Evolutionary conservation across 2,329 filamentous ascomycete genomes (phyloP), one percentile per base, ranked within the genome.

Genomic region (Pseudogymnoascus sp.): DNA sequence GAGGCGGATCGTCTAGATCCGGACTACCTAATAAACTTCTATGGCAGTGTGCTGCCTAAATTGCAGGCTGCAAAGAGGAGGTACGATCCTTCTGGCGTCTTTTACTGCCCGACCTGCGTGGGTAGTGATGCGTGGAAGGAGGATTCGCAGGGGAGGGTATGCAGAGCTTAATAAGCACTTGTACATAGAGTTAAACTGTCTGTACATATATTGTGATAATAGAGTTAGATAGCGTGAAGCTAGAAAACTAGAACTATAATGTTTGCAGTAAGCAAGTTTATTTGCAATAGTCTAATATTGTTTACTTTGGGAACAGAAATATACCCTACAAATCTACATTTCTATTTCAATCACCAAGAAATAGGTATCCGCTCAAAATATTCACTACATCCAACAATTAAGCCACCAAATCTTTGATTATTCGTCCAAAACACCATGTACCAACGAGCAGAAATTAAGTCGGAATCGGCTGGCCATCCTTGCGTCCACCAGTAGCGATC

Each of bases 61-160:
- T 70, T 76, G n/a, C 65, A 73, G 15, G 64, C 60, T 13, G 66
- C 73, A 7, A 78, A 78, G 71, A 68, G 64, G 9, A 70, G 69
- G 61, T 72, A 74, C 38, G 76, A 78, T 66, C 73, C 72, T 0
- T 35, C 65, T 1, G 64, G 67, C 21, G 62, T 75, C 6, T 74
- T 78, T 26, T 76, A 74, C 64, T 77, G 75, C 61, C 71, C 72
- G n/a, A 73, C 72, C 3, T 77, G 75, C 63, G 74, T 78, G 11
- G 77, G 77, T 3, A 72, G 73, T 46, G 76, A 77, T 62, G 65
- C 42, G 0, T 76, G 70, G 67, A 62, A 19, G 9, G 46, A 56
- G 46, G 26, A 56, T 19, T 31, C 46, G n/a, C 26, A 31, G 9
- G 26, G 26, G 26, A 56, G 46, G 46, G 1, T 56, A 19, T 56